A percentile compares a stretch with the other conserved stretches of the same genome.
Evolutionary conservation across 805 yeast genomes (phyloP).

Genomic region (Maudiozyma saulgeensis): DNA sequence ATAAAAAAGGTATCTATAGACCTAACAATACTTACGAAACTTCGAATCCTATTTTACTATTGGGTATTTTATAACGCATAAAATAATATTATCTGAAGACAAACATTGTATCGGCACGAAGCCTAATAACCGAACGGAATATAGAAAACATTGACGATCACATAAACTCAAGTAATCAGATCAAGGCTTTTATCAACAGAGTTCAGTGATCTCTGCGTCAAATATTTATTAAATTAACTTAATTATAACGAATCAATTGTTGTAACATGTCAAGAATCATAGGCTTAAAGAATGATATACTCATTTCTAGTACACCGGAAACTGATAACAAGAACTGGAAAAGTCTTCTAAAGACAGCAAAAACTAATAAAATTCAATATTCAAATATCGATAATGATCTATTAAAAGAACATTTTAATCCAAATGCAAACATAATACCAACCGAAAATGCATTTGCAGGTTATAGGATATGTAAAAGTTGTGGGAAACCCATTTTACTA

Average conservation of each 20-base stretch:
- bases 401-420: slow-evolving; percentile 15
- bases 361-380: neutral
- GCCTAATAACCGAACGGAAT: no score
- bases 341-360: slow-evolving; percentile 5
- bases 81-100: no score
- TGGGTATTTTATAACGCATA: no score
- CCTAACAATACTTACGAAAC: no score
- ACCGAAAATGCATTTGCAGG: slow-evolving; percentile 2
- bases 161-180: no score
- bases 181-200: no score
- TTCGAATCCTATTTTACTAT: no score
- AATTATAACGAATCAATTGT: neutral
- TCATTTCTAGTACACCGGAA: neutral
- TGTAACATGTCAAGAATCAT: neutral
- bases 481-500: slow-evolving; percentile 25
- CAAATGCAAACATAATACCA: slow-evolving; percentile 12
- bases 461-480: slow-evolving; percentile 26
- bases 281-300: neutral
- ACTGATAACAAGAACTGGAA: slow-evolving; percentile 12
- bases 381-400: slow-evolving; percentile 8
- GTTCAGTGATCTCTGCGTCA: neutral
- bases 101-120: no score
- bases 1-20: no score
- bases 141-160: no score
- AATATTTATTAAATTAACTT: neutral